Evolutionary conservation across 108 stramenopile genomes (phyloP), one percentile per base, ranked within the genome.

Genomic region (Skeletonema marinoi): DNA sequence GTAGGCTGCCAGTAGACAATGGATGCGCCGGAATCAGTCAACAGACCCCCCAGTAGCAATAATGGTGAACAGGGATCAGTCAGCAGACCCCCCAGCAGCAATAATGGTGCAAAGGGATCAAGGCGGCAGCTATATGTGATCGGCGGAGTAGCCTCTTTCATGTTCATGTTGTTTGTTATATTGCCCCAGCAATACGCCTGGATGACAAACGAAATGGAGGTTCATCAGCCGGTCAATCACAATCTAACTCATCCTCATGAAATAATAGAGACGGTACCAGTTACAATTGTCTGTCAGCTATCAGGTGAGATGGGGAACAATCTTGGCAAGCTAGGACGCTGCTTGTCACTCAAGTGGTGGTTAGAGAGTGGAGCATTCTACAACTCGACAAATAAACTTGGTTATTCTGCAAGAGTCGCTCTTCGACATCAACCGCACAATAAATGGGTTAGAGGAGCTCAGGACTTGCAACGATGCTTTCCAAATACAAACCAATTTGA

Each of bases 251-350:
- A 36, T 36, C 44, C n/a, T 46, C 44, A 46, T 46, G 44, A 46
- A 3, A 46, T 46, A 2, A n/a, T 46, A 46, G 16, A 46, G 16
- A 46, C 44, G n/a, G 44, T 46, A 5, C 44, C 46, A 9, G 75
- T 32, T 16, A 86, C 89, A 21, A 75, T 90, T 16, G 60, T 88
- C 46, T 78, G 88, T 2, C 46, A 66, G 14, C 66, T 88, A 25
- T 70, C 75, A 3, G 89, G 89, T 5, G 89, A 90, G 85, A 74
- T 90, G 78, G 87, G 75, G 12, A 90, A 90, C 60, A 75, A 87
- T 63, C 14, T 90, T 10, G 33, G 17, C 3, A 70, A 87, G 21
- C 62, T 87, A 62, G 81, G 78, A 19, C 59, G 62, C 67, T 88
- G 72, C 3, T 36, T 65, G 32, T 70, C 73, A 11, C 21, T 90